Evolutionary conservation across 2,329 filamentous ascomycete genomes (phyloP).

Genomic region (Colletotrichum phormii): DNA sequence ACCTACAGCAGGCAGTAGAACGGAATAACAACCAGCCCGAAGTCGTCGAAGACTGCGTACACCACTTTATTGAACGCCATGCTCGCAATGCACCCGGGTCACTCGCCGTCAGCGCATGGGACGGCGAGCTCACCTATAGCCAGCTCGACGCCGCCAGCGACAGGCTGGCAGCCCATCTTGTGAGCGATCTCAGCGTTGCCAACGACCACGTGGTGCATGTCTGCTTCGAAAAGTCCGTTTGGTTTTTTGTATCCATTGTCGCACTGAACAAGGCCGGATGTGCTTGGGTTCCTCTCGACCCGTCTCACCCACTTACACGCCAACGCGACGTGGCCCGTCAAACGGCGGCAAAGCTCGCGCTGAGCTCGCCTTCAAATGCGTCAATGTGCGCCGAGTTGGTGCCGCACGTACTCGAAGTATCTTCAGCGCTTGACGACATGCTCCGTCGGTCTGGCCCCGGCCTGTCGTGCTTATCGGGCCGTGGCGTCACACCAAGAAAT

Average conservation of each 20-base stretch:
- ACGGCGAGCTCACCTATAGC: slow-evolving; percentile 45
- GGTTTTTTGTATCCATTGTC: slow-evolving; percentile 39
- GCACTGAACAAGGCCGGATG: slow-evolving; percentile 43
- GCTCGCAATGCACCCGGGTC: slow-evolving; percentile 39
- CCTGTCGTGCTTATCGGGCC: background rate
- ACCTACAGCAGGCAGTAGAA: slow-evolving; percentile 9
- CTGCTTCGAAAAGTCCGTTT: slow-evolving; percentile 41
- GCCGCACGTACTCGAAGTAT: background rate
- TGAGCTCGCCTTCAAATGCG: background rate
- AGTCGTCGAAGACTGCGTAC: slow-evolving; percentile 4
- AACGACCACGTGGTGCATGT: slow-evolving; percentile 29
- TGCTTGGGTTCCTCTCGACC: slow-evolving; percentile 38
- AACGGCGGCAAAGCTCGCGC: background rate
- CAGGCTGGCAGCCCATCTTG: background rate
- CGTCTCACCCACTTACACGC: background rate
- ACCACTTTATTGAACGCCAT: slow-evolving; percentile 10
- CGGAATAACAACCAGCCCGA: background rate
- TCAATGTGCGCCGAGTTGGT: background rate
- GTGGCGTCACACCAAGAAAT: background rate
- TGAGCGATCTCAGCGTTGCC: background rate
- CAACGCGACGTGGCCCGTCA: background rate
- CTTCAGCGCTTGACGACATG: background rate
- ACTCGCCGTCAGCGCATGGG: slow-evolving; percentile 43
- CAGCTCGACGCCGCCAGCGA: slow-evolving; percentile 38
- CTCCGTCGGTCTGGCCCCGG: too few relatives aligned